Evolutionary conservation across 139 green algal species (phyloP).

Genomic region (Chlorella sp.): DNA sequence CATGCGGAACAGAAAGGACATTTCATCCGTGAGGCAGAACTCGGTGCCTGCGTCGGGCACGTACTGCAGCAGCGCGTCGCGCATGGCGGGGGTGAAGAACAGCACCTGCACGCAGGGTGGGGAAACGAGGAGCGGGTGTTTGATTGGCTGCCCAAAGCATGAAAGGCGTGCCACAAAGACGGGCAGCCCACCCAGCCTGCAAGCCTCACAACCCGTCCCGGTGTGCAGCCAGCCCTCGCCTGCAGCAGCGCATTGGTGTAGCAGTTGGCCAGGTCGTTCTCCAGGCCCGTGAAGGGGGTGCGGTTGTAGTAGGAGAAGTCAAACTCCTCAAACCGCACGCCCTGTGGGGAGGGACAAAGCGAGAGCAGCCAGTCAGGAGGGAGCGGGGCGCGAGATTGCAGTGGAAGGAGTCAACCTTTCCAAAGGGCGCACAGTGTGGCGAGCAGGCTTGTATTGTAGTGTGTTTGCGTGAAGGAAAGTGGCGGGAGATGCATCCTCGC

Average conservation of each 20-base stretch:
- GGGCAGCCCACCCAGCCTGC: too few relatives aligned
- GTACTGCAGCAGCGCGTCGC: conserved; percentile 66
- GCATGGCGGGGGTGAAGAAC: conserved; percentile 86
- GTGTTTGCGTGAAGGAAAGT: too few relatives aligned
- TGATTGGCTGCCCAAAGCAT: too few relatives aligned
- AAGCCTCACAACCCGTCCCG: neutral
- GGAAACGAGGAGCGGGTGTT: too few relatives aligned
- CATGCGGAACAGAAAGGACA: conserved; percentile 93
- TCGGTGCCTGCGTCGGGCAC: conserved; percentile 78
- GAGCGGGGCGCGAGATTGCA: too few relatives aligned
- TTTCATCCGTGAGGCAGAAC: conserved; percentile 91
- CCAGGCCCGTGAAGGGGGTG: conserved; percentile 91
- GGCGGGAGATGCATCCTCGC: too few relatives aligned
- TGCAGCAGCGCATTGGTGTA: conserved; percentile 96
- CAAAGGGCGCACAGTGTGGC: too few relatives aligned
- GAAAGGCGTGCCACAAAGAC: too few relatives aligned
- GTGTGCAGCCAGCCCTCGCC: conserved; percentile 38
- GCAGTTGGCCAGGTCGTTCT: conserved; percentile 94
- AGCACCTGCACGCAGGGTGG: conserved; percentile 88
- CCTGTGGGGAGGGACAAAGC: neutral
- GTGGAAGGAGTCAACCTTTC: too few relatives aligned
- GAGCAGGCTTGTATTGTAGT: too few relatives aligned
- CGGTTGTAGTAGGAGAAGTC: conserved; percentile 88
- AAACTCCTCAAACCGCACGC: conserved; percentile 82
- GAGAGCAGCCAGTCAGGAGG: too few relatives aligned